Percentiles rank a stretch among this genome's conserved stretches.
phyloP scores from a whole-genome alignment of 352 stramenopile species.

The Phytopythium sindhum region DNA sequence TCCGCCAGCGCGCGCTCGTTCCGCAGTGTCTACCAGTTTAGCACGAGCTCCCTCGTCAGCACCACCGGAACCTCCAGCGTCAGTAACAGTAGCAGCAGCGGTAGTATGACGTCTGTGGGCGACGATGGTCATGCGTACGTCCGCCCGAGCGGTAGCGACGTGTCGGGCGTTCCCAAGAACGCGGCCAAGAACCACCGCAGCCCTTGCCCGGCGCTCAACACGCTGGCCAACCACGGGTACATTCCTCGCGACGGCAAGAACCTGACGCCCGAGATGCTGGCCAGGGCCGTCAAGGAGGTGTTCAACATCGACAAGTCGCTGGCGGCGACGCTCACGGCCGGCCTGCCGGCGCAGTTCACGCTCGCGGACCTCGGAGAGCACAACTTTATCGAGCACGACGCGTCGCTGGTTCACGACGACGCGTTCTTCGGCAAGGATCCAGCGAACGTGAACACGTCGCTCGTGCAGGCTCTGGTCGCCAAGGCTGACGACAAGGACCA shows the following conservation, averaged over 20 bases:
- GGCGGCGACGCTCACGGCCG: constrained; percentile 26
- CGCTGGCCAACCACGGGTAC: constrained; percentile 67
- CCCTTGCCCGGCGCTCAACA: constrained; percentile 66
- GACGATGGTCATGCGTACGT: constrained; percentile 31
- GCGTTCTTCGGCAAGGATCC: constrained; percentile 39
- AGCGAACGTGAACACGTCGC: constrained; percentile 35
- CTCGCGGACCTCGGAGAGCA: constrained; percentile 52
- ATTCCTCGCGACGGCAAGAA: constrained; percentile 59
- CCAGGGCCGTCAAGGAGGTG: constrained; percentile 35
- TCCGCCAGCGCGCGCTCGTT: neutral
- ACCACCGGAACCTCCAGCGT: neutral
- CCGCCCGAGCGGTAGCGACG: constrained; percentile 28
- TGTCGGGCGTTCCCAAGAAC: constrained; percentile 47
- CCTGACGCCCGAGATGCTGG: constrained; percentile 36
- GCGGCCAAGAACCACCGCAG: constrained; percentile 38
- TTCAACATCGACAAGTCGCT: constrained; percentile 44
- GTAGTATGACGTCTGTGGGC: neutral
- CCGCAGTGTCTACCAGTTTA: neutral
- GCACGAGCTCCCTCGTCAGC: neutral
- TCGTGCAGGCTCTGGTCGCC: constrained; percentile 35
- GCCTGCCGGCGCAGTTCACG: constrained; percentile 36
- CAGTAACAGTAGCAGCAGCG: neutral
- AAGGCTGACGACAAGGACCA: constrained; percentile 18
- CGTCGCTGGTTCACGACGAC: constrained; percentile 66
- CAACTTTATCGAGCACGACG: constrained; percentile 70